These are phyloP conservation scores for Margaritispora aquatica DNA, from an alignment of 495 filamentous ascomycete species.

Conservation along the genomic window DNA sequence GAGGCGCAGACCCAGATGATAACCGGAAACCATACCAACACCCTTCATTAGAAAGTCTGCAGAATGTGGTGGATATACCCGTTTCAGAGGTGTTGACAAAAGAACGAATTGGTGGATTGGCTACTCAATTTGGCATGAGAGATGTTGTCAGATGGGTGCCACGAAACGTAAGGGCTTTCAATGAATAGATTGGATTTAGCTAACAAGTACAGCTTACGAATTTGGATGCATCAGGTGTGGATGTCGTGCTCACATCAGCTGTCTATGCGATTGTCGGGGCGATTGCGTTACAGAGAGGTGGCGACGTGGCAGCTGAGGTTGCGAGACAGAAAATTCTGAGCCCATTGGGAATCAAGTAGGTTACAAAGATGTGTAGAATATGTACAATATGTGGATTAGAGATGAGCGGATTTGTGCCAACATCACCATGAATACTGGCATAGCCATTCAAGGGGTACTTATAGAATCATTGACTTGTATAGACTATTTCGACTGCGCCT, in stretches of 20 bases:
- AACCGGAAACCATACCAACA: constrained; percentile 65
- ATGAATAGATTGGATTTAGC: not conserved
- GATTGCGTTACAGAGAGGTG: constrained; percentile 77
- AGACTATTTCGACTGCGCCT: no score
- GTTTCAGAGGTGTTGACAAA: constrained; percentile 51
- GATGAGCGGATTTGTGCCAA: not conserved
- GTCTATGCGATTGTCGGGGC: constrained; percentile 86
- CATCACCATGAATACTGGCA: not conserved
- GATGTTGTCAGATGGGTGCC: constrained; percentile 85
- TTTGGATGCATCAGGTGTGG: constrained; percentile 62
- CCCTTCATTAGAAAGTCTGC: constrained; percentile 63
- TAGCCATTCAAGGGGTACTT: no score
- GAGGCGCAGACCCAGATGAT: constrained; percentile 38
- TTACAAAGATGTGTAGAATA: not conserved
- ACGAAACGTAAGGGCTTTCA: constrained; percentile 51
- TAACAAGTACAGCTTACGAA: constrained; percentile 55
- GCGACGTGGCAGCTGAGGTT: constrained; percentile 65
- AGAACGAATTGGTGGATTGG: constrained; percentile 57
- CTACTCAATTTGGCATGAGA: constrained; percentile 58
- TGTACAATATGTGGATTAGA: not conserved
- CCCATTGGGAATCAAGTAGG: constrained; percentile 24
- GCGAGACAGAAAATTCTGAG: constrained; percentile 71
- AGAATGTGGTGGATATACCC: constrained; percentile 53
- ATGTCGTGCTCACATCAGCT: constrained; percentile 64
- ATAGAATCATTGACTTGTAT: no score